phyloP scores from a whole-genome alignment of 2,329 filamentous ascomycete genomes.

The Huntiella moniliformis region DNA sequence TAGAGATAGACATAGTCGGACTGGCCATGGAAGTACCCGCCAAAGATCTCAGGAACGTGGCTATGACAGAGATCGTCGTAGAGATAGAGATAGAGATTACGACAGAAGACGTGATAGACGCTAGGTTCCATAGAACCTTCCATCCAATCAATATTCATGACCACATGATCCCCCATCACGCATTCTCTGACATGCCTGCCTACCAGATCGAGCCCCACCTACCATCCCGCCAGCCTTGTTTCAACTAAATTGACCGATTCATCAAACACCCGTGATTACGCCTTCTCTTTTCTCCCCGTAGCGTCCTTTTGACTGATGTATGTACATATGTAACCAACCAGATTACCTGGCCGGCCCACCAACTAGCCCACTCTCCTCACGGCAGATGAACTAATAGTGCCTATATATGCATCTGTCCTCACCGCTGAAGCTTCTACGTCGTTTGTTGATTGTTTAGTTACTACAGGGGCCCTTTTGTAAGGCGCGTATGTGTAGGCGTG shows the following conservation, averaged over 20 bases:
- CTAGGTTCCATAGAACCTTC: background rate
- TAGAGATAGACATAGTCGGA: constrained; percentile 14
- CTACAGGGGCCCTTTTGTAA: too few relatives aligned
- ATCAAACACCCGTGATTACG: background rate
- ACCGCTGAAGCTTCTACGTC: too few relatives aligned
- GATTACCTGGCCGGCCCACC: too few relatives aligned
- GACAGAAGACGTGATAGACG: background rate
- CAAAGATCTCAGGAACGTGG: constrained; percentile 14
- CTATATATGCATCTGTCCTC: too few relatives aligned
- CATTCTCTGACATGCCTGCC: background rate
- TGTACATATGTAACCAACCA: background rate
- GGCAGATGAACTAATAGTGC: too few relatives aligned
- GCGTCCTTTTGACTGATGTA: background rate
- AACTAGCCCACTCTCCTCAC: too few relatives aligned
- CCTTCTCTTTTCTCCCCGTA: background rate
- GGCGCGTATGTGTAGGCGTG: too few relatives aligned
- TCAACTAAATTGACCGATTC: background rate
- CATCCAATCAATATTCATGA: background rate
- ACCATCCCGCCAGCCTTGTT: background rate
- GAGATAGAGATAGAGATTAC: background rate
- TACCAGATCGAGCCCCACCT: background rate
- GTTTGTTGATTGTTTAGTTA: too few relatives aligned
- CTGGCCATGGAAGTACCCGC: constrained; percentile 11
- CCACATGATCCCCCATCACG: background rate
- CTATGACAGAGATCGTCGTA: constrained; percentile 15